Percentiles rank a stretch among this genome's conserved stretches.
phyloP scores from a whole-genome alignment of 2,329 filamentous ascomycete genomes.

The Verticillium albo-atrum region DNA sequence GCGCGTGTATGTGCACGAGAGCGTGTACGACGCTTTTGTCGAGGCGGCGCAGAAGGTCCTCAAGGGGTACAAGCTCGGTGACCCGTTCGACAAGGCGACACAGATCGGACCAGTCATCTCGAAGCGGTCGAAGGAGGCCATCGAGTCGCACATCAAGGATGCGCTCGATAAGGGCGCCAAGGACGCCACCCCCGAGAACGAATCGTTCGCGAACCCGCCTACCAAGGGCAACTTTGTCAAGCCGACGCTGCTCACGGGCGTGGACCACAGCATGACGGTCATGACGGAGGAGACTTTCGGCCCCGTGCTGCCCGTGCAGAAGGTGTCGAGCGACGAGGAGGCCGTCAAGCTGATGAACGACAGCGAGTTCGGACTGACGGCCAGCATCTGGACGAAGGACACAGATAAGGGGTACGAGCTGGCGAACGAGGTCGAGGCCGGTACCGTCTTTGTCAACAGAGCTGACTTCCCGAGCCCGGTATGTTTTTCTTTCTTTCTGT shows the following conservation, averaged over 20 bases:
- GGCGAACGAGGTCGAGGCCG: constrained; percentile 78
- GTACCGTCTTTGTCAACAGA: constrained; percentile 93
- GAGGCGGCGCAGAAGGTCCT: constrained; percentile 76
- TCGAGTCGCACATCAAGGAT: constrained; percentile 75
- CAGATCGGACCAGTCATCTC: constrained; percentile 89
- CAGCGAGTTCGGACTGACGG: constrained; percentile 88
- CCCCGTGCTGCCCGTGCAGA: constrained; percentile 86
- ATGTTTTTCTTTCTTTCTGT: constrained; percentile 35
- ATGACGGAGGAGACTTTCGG: constrained; percentile 97
- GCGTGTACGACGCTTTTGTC: constrained; percentile 79
- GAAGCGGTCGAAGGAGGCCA: constrained; percentile 68
- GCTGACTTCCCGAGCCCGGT: constrained; percentile 90
- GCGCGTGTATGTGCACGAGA: constrained; percentile 83
- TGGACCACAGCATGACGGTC: constrained; percentile 77
- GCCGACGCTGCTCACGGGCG: constrained; percentile 75
- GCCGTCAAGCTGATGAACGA: constrained; percentile 88
- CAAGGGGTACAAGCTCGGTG: constrained; percentile 78
- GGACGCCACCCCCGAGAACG: constrained; percentile 78
- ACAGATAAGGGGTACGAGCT: constrained; percentile 69
- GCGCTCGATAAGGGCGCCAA: constrained; percentile 79
- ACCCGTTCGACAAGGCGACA: constrained; percentile 73
- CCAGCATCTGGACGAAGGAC: constrained; percentile 97
- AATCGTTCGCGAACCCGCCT: constrained; percentile 68
- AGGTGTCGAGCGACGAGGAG: constrained; percentile 75
- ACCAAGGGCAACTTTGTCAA: constrained; percentile 83